Evolutionary conservation across 805 yeast species (phyloP).

Genomic region (Candida coquimbonensis): DNA sequence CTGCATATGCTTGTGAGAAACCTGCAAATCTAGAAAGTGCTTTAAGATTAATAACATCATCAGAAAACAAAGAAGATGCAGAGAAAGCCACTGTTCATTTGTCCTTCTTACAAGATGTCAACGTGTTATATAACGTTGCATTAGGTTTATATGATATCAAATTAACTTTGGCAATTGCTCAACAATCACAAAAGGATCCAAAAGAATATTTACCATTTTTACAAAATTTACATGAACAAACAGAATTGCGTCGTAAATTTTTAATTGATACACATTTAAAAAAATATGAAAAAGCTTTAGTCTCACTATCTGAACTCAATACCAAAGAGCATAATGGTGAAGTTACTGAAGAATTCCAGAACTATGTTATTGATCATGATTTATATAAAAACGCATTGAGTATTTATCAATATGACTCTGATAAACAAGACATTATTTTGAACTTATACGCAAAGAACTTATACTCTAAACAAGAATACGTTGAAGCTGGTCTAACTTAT

Average conservation of each 20-base stretch:
- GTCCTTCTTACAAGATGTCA: conserved; percentile 87
- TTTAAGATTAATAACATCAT: conserved; percentile 49
- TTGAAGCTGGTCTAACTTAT: conserved; percentile 73
- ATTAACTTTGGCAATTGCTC: conserved; percentile 79
- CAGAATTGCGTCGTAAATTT: conserved; percentile 60
- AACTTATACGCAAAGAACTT: conserved; percentile 56
- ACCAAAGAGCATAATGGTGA: conserved; percentile 20
- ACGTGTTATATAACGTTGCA: conserved; percentile 70
- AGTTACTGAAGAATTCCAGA: conserved; percentile 50
- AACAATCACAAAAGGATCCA: conserved; percentile 96
- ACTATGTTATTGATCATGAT: conserved; percentile 61
- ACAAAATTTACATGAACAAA: conserved; percentile 66
- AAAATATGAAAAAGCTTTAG: conserved; percentile 60
- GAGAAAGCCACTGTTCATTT: conserved; percentile 72
- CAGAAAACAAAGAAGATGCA: conserved; percentile 38
- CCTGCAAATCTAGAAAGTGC: conserved; percentile 85
- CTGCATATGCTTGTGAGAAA: conserved; percentile 86
- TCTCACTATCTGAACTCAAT: conserved; percentile 48
- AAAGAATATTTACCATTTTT: conserved; percentile 92
- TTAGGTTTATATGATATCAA: conserved; percentile 78
- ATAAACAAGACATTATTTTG: conserved; percentile 49
- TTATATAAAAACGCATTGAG: conserved; percentile 65
- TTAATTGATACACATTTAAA: conserved; percentile 74
- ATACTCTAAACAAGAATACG: conserved; percentile 46
- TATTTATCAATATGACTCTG: conserved; percentile 49